These are phyloP conservation scores for Conidiobolus incongruus DNA, from an alignment of 371 early-diverging fungal genomes.

Conservation along the genomic window DNA sequence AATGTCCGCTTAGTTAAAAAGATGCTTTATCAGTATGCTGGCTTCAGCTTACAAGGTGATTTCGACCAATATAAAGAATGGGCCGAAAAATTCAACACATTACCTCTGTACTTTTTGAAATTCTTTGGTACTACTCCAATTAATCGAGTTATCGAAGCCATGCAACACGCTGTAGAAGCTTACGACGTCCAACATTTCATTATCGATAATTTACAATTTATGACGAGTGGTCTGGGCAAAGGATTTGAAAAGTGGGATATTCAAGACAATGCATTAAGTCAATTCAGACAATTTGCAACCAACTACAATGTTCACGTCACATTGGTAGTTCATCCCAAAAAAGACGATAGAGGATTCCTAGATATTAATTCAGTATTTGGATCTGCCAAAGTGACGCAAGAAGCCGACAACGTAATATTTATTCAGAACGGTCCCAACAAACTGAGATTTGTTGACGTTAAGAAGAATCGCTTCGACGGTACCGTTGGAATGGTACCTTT, in stretches of 20 bases:
- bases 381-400: conserved; percentile 59
- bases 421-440: conserved; percentile 19
- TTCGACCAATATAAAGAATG: conserved; percentile 24
- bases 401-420: conserved; percentile 60
- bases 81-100: conserved; percentile 34
- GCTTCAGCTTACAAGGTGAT: conserved; percentile 18
- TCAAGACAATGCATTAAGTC: conserved; percentile 42
- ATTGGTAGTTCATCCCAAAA: conserved; percentile 52
- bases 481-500: conserved; percentile 32
- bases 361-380: conserved; percentile 55
- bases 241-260: conserved; percentile 39
- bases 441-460: conserved; percentile 28
- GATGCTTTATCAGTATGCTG: conserved; percentile 48
- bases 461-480: conserved; percentile 52
- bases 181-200: conserved; percentile 49
- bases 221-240: conserved; percentile 42
- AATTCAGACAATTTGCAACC: conserved; percentile 43
- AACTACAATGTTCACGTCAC: conserved; percentile 49
- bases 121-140: conserved; percentile 52
- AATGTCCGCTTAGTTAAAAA: conserved; percentile 41
- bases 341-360: conserved; percentile 24
- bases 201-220: conserved; percentile 59
- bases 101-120: conserved; percentile 53
- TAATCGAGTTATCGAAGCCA: conserved; percentile 34
- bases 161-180: conserved; percentile 42